Percentiles rank a stretch among this genome's conserved stretches.
phyloP scores from a whole-genome alignment of 768 basidiomycete species.

The Suillus discolor region DNA sequence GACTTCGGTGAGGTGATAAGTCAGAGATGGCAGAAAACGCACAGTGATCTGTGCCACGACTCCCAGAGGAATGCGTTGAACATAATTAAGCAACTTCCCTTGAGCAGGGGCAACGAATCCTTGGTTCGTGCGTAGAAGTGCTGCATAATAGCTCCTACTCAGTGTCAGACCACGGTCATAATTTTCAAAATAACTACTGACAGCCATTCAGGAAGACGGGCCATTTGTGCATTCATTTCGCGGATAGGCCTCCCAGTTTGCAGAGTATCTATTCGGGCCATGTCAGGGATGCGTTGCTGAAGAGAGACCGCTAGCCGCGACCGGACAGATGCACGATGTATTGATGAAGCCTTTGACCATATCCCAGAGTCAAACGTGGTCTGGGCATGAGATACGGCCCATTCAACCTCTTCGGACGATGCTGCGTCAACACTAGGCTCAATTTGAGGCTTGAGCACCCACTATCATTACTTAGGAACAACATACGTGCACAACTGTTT shows the following conservation, averaged over 20 bases:
- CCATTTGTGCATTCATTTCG: constrained; percentile 82
- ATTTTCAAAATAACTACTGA: constrained; percentile 37
- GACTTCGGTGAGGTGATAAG: constrained; percentile 1
- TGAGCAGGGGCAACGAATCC: constrained; percentile 75
- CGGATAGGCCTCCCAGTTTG: constrained; percentile 84
- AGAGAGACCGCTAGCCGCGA: constrained; percentile 64
- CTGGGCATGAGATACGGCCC: constrained; percentile 58
- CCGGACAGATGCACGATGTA: constrained; percentile 66
- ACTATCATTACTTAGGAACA: constrained; percentile 1
- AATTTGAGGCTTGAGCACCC: constrained; percentile 10
- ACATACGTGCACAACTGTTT: constrained; percentile 52
- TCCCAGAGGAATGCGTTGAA: constrained; percentile 78
- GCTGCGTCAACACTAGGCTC: constrained; percentile 54
- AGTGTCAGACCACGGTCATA: constrained; percentile 7
- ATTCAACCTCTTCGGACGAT: constrained; percentile 51
- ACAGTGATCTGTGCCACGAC: constrained; percentile 92
- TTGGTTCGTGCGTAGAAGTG: constrained; percentile 70
- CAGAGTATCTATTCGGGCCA: constrained; percentile 67
- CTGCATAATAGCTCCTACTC: constrained; percentile 74
- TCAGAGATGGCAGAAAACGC: constrained; percentile 8
- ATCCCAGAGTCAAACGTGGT: constrained; percentile 61
- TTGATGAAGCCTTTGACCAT: constrained; percentile 67
- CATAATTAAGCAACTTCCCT: constrained; percentile 78
- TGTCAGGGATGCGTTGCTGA: constrained; percentile 54
- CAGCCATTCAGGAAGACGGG: constrained; percentile 86